phyloP scores from a whole-genome alignment of 1,284 basidiomycete species.

The Cutaneotrichosporon dermatis region DNA sequence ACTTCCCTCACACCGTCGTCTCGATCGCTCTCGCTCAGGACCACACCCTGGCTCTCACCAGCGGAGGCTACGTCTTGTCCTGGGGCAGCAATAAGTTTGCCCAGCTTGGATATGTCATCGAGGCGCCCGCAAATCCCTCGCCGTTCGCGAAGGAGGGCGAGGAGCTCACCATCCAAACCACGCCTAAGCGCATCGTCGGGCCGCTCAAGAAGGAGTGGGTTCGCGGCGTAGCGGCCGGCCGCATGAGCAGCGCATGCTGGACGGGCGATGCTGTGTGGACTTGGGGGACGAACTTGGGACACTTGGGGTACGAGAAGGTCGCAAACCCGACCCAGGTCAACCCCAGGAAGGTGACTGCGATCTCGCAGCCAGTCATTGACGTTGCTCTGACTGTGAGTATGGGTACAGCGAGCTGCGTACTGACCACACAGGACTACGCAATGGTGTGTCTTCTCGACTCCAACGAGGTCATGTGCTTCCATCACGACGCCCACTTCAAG shows the following conservation, averaged over 20 bases:
- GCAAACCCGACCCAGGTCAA: conserved; percentile 72
- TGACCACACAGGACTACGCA: conserved; percentile 57
- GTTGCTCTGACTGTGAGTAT: conserved; percentile 57
- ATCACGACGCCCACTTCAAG: conserved; percentile 69
- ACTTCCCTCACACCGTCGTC: conserved; percentile 57
- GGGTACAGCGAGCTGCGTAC: no score
- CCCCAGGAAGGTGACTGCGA: conserved; percentile 77
- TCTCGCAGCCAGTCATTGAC: conserved; percentile 64
- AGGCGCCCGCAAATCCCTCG: conserved; percentile 49
- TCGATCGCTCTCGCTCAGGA: conserved; percentile 85
- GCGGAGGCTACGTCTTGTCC: conserved; percentile 73
- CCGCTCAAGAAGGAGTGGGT: conserved; percentile 76
- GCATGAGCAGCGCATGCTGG: conserved; percentile 85
- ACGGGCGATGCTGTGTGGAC: conserved; percentile 78
- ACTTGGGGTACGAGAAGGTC: conserved; percentile 72
- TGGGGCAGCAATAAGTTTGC: conserved; percentile 87
- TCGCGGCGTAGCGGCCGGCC: conserved; percentile 78
- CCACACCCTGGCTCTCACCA: conserved; percentile 83
- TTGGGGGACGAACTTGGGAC: conserved; percentile 93
- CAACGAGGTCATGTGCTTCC: conserved; percentile 76
- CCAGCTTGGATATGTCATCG: conserved; percentile 84
- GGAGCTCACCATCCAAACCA: conserved; percentile 63
- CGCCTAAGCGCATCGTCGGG: conserved; percentile 71
- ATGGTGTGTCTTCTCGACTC: conserved; percentile 72
- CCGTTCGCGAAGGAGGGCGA: conserved; percentile 35